These are phyloP conservation scores for Trametes villosa DNA, from an alignment of 768 basidiomycete genomes.

Conservation along the genomic window DNA sequence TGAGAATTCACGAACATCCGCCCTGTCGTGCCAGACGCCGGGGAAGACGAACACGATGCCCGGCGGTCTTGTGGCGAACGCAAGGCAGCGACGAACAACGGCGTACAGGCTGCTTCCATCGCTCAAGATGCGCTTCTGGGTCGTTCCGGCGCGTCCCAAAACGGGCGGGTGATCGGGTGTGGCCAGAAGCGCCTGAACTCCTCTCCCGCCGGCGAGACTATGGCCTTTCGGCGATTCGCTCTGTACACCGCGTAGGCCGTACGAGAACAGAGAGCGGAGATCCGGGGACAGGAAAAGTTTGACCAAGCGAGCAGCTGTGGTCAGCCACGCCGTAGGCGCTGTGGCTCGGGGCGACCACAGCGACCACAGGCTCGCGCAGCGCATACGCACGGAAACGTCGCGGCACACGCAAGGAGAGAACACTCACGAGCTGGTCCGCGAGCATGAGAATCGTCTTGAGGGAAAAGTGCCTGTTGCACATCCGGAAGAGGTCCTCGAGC, in stretches of 20 bases:
- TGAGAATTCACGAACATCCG: neutral
- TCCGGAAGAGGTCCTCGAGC: conserved; percentile 84
- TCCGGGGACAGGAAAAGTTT: neutral
- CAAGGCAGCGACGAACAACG: too few relatives aligned
- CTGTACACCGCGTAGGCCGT: neutral
- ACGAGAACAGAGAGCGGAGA: neutral
- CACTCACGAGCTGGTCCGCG: conserved; percentile 89
- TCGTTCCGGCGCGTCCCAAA: too few relatives aligned
- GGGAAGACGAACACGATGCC: too few relatives aligned
- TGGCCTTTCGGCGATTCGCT: neutral
- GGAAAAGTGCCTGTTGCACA: conserved; percentile 89
- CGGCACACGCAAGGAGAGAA: neutral
- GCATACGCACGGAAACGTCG: neutral
- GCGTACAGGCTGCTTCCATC: too few relatives aligned
- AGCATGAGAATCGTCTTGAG: conserved; percentile 94
- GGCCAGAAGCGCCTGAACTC: too few relatives aligned
- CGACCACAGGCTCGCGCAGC: conserved; percentile 6
- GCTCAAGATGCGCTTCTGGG: too few relatives aligned
- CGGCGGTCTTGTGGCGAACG: too few relatives aligned
- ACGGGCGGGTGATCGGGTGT: too few relatives aligned
- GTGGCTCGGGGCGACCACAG: neutral
- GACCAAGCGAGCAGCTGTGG: neutral
- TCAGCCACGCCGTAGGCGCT: conserved; percentile 8
- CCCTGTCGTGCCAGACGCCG: too few relatives aligned
- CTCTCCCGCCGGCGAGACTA: too few relatives aligned